Percentiles rank a stretch among this genome's conserved stretches.
phyloP scores from a whole-genome alignment of 805 yeast genomes.

The Ogataea trehaloabstinens region DNA sequence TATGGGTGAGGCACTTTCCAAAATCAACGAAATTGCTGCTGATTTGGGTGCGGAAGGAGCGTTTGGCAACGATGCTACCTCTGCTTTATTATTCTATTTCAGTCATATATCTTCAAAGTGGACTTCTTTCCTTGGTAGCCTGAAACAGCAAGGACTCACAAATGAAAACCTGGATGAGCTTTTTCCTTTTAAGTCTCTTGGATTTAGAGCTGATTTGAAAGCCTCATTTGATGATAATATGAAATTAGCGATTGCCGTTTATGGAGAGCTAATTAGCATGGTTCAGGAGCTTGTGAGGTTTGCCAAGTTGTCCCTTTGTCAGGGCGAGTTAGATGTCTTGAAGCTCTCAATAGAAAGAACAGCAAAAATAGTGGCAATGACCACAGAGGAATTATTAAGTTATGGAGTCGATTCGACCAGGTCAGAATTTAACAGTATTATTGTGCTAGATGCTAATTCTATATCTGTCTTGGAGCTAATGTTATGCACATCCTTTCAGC shows the following conservation, averaged over 20 bases:
- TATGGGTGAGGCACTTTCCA: too few relatives aligned
- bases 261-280: constrained; percentile 11
- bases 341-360: not conserved
- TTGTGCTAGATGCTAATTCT: constrained; percentile 34
- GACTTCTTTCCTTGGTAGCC: constrained; percentile 24
- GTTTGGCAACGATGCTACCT: constrained; percentile 37
- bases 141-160: constrained; percentile 15
- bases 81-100: constrained; percentile 34
- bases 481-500: constrained; percentile 24
- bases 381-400: constrained; percentile 6
- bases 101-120: constrained; percentile 23
- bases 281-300: constrained; percentile 10
- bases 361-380: constrained; percentile 1
- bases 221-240: constrained; percentile 5
- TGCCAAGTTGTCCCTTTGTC: constrained; percentile 3
- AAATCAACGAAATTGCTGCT: constrained; percentile 32
- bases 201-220: constrained; percentile 23
- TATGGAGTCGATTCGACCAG: not conserved
- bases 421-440: constrained; percentile 27
- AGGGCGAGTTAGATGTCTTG: not conserved
- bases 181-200: constrained; percentile 25
- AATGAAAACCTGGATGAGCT: constrained; percentile 25
- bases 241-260: constrained; percentile 4
- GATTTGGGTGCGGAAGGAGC: constrained; percentile 32
- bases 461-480: constrained; percentile 33